phyloP scores from a whole-genome alignment of 106 monocot species.

The Platanthera guangdongensis region DNA sequence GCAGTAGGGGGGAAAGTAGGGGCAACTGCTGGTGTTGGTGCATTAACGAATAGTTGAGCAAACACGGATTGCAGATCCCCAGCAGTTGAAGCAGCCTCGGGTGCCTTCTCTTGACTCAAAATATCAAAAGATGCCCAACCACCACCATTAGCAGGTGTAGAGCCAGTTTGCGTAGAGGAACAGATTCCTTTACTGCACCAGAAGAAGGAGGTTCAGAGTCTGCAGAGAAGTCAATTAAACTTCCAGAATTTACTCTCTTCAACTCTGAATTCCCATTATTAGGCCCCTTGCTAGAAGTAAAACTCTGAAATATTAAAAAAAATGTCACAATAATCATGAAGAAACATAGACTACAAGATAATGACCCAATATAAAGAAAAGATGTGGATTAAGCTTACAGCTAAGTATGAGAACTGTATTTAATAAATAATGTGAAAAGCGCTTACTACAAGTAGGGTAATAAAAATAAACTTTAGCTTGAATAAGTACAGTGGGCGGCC shows the following conservation, averaged over 20 bases:
- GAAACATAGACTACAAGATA: not conserved
- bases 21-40: constrained; percentile 8
- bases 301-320: constrained; percentile 6
- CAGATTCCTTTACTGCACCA: constrained; percentile 7
- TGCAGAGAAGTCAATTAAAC: constrained; percentile 78
- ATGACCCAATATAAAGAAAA: not conserved
- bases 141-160: constrained; percentile 14
- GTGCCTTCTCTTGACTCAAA: constrained; percentile 5
- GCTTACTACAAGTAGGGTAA: not conserved
- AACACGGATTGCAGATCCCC: constrained; percentile 10
- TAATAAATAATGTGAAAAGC: not conserved
- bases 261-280: constrained; percentile 39
- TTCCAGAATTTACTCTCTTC: constrained; percentile 39
- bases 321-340: not conserved
- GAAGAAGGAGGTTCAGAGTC: constrained; percentile 50
- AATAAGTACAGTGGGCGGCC: not conserved
- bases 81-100: constrained; percentile 10
- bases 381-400: not conserved
- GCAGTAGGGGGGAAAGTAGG: constrained; percentile 1
- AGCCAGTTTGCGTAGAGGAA: constrained; percentile 2
- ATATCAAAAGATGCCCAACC: constrained; percentile 42
- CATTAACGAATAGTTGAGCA: constrained; percentile 8
- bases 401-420: not conserved
- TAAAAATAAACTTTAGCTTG: not conserved
- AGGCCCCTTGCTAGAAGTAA: constrained; percentile 45